A percentile compares a stretch with the other conserved stretches of the same genome.
phyloP scores from a whole-genome alignment of 106 monocot species.

The Dendrobium nobile region DNA sequence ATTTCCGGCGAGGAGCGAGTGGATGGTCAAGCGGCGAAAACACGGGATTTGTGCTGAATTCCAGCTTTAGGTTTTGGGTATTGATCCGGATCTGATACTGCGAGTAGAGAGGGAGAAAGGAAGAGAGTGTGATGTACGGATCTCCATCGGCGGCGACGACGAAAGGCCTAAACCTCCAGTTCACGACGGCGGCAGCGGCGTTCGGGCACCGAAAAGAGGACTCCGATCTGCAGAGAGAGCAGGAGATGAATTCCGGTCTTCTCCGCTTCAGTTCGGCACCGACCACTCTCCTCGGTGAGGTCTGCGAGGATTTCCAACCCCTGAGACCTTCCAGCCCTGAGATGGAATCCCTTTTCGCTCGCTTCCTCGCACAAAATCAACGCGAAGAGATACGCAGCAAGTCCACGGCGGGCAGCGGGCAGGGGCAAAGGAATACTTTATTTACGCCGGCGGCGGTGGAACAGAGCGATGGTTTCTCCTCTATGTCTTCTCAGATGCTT shows the following conservation, averaged over 20 bases:
- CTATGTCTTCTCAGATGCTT: constrained; percentile 39
- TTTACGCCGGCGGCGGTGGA: constrained; percentile 6
- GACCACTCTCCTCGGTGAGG: constrained; percentile 61
- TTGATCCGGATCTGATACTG: constrained; percentile 3
- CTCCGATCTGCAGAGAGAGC: constrained; percentile 28
- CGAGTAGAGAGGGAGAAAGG: not conserved
- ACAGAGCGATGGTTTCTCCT: constrained; percentile 16
- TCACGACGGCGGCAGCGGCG: not conserved
- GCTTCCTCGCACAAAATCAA: constrained; percentile 52
- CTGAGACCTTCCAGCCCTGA: constrained; percentile 45
- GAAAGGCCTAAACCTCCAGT: constrained; percentile 49
- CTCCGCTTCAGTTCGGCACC: constrained; percentile 89
- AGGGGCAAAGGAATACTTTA: not conserved
- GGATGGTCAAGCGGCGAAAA: not conserved
- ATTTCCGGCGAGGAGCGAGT: not conserved
- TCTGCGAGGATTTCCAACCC: constrained; percentile 63
- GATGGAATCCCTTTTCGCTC: constrained; percentile 58
- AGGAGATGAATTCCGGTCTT: constrained; percentile 51
- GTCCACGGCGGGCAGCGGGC: not conserved
- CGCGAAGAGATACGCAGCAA: constrained; percentile 31
- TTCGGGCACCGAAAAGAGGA: constrained; percentile 43
- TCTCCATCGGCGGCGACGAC: constrained; percentile 29
- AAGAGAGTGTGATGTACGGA: constrained; percentile 42
- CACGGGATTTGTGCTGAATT: constrained; percentile 1
- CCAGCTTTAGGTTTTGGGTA: not conserved